phyloP scores from a whole-genome alignment of 2,329 filamentous ascomycete species.

The Arthroderma sp. region DNA sequence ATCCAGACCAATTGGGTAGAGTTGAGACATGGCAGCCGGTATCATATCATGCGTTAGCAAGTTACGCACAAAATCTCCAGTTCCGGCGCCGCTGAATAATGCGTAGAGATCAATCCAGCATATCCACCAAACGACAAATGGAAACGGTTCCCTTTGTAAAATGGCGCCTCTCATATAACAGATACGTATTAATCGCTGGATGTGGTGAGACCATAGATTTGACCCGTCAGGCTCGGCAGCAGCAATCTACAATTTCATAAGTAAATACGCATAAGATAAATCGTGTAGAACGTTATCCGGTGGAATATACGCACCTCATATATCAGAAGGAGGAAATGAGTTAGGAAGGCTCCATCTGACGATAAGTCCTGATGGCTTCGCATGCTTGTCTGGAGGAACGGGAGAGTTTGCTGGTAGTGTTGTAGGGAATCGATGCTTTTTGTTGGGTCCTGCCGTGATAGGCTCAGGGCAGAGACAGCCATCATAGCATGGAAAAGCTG shows the following conservation, averaged over 20 bases:
- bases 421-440: slow-evolving; percentile 41
- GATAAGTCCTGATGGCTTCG: slow-evolving; percentile 40
- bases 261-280: slow-evolving; percentile 11
- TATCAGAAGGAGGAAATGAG: slow-evolving; percentile 45
- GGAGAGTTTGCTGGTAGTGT: slow-evolving; percentile 44
- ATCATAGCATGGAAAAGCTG: slow-evolving; percentile 48
- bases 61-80: slow-evolving; percentile 39
- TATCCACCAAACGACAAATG: slow-evolving; percentile 44
- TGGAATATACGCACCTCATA: slow-evolving; percentile 38
- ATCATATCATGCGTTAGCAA: slow-evolving; percentile 39
- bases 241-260: slow-evolving; percentile 25
- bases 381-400: slow-evolving; percentile 36
- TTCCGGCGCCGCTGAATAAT: slow-evolving; percentile 41
- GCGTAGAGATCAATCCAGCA: slow-evolving; percentile 46
- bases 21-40: slow-evolving; percentile 30
- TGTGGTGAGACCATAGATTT: slow-evolving; percentile 44
- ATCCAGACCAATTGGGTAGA: slow-evolving; percentile 27
- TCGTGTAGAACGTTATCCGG: neutral
- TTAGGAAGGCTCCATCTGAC: slow-evolving; percentile 45
- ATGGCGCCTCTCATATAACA: slow-evolving; percentile 37
- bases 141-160: slow-evolving; percentile 36
- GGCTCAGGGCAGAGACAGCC: slow-evolving; percentile 44
- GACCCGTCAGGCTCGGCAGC: slow-evolving; percentile 36
- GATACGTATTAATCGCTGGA: slow-evolving; percentile 41
- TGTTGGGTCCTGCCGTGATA: slow-evolving; percentile 36